Evolutionary conservation across 495 filamentous ascomycete genomes (phyloP).

Genomic region (Trichoderma asperelloides): DNA sequence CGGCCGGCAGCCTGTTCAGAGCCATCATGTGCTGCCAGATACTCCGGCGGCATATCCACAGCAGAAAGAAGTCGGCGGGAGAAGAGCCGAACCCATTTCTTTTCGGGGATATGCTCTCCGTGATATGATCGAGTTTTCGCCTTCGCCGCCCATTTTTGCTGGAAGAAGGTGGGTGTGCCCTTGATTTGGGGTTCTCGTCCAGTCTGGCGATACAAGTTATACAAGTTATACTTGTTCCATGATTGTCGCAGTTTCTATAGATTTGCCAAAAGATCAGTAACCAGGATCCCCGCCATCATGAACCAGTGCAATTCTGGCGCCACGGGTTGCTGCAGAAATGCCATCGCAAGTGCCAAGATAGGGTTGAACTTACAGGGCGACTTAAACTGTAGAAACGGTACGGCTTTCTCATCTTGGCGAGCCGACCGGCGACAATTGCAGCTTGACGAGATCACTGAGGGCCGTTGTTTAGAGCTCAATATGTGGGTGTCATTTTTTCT

Average conservation of each 20-base stretch:
- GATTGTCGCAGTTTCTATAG: constrained; percentile 83
- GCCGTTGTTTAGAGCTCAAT: background rate
- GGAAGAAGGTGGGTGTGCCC: constrained; percentile 63
- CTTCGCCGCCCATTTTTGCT: constrained; percentile 95
- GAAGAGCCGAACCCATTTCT: constrained; percentile 90
- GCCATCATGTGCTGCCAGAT: constrained; percentile 71
- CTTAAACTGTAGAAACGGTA: constrained; percentile 9
- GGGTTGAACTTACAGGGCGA: background rate
- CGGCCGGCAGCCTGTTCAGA: constrained; percentile 71
- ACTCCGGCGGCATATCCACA: constrained; percentile 69
- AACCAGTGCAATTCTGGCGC: background rate
- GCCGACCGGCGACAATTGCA: constrained; percentile 5
- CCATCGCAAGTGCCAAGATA: background rate
- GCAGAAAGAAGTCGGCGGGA: constrained; percentile 55
- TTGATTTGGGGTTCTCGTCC: constrained; percentile 25
- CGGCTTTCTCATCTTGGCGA: constrained; percentile 15
- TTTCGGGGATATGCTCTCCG: constrained; percentile 84
- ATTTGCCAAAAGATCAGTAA: background rate
- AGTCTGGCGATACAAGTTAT: constrained; percentile 59
- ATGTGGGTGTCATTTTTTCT: constrained; percentile 6
- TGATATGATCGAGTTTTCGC: constrained; percentile 76
- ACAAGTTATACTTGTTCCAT: constrained; percentile 97
- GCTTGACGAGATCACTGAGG: background rate
- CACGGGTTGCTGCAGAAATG: background rate
- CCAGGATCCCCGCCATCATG: constrained; percentile 1